These are phyloP conservation scores for Fusarium oligoseptatum DNA, from an alignment of 2,329 filamentous ascomycete genomes.

Conservation along the genomic window DNA sequence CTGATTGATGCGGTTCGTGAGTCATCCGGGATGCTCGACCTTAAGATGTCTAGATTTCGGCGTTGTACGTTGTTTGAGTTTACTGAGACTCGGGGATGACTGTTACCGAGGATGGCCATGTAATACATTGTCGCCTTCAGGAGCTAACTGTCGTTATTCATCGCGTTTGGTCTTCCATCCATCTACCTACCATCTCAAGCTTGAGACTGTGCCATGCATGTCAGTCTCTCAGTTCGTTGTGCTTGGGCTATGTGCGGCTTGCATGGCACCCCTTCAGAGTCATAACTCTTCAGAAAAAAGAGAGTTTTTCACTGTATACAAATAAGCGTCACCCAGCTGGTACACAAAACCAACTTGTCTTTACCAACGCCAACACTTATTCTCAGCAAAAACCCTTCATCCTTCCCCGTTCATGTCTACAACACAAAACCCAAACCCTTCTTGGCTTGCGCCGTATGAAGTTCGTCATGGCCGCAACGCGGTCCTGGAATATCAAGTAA, in stretches of 20 bases:
- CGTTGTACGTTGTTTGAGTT: neutral
- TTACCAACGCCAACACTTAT: neutral
- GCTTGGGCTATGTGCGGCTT: neutral
- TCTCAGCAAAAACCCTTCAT: neutral
- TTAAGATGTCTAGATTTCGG: neutral
- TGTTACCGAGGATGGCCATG: neutral
- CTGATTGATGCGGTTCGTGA: neutral
- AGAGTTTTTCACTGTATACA: neutral
- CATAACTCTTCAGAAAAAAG: neutral
- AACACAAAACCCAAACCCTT: neutral
- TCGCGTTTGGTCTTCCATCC: neutral
- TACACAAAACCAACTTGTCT: neutral
- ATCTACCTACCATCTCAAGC: neutral
- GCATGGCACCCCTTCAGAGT: neutral
- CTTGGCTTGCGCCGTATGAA: neutral
- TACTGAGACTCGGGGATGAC: neutral
- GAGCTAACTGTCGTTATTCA: too few species aligned
- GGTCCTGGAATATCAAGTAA: fast-evolving
- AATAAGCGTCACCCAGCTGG: neutral
- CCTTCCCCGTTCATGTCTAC: neutral
- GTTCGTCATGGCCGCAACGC: fast-evolving
- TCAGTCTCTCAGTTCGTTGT: neutral
- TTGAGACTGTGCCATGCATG: neutral
- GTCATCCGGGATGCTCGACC: neutral
- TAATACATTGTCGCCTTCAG: neutral